Base-by-base conservation (phyloP, 2,329 filamentous ascomycete species). In the Monosporascus ibericus region DNA sequence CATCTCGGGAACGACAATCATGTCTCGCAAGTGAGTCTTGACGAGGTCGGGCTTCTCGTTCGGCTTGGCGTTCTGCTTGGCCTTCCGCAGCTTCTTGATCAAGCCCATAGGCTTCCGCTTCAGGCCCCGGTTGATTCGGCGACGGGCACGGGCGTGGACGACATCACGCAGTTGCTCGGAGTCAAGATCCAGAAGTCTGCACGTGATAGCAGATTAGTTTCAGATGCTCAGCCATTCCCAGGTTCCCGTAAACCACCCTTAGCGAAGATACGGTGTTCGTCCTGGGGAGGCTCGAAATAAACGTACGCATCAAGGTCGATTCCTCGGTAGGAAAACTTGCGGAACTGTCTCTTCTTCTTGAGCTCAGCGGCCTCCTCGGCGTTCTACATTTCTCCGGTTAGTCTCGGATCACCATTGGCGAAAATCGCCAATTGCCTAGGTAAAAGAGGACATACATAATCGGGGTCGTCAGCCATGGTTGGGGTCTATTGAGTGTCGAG, bases 31-130 rank as follows among this genome's bases (percentile, higher is more conserved):
- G 78, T 99, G 92, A 60, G 92, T 99, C 88, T 96, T 96, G 84
- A 97, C 92, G 71, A 94, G 84, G 74, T 96, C 92, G 74, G 92
- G 92, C 90, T 97, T 96, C 91, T 97, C 92, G 81, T 99, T 99
- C 75, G 94, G 94, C 82, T 90, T 90, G 69, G 92, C 92, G 82
- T 96, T 91, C 80, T 95, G 90, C 88, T 96, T 96, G 68, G 94
- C 88, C 85, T 96, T 97, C 77, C 94, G 92, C 72, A 99, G 90
- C 87, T 99, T 99, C 90, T 97, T 97, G 87, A 99, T 97, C 72
- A 99, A 84, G 70, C 94, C 94, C 94, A 99, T 97, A 71, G 94
- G 94, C 85, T 95, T 95, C 83, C 94, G 92, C 89, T 97, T 99
- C 71, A 99, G 88, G 72, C 94, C 94, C 68, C 94, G 92, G 88